These are phyloP conservation scores for Penicillium roqueforti DNA, from an alignment of 495 filamentous ascomycete genomes.

Conservation along the genomic window DNA sequence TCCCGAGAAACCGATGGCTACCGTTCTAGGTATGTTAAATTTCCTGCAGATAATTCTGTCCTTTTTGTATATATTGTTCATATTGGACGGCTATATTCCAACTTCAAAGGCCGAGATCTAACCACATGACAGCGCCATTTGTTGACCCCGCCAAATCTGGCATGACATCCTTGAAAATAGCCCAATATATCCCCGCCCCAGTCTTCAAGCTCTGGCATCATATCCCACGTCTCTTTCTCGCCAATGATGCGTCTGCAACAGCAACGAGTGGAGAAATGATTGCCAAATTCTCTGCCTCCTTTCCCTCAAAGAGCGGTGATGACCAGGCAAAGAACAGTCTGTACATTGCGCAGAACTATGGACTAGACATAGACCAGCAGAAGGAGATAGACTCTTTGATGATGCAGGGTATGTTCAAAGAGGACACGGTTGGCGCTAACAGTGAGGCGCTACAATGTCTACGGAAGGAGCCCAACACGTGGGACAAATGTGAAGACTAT, in stretches of 20 bases:
- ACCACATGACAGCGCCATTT: constrained; percentile 37
- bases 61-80: no score
- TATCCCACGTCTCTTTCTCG: constrained; percentile 32
- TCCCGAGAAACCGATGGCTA: constrained; percentile 31
- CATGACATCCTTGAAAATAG: constrained; percentile 24
- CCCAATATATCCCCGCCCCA: constrained; percentile 24
- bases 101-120: neutral
- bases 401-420: constrained; percentile 21
- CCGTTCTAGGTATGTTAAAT: constrained; percentile 30
- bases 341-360: constrained; percentile 21
- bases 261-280: constrained; percentile 21
- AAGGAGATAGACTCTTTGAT: constrained; percentile 19
- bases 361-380: constrained; percentile 14
- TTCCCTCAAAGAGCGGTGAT: neutral
- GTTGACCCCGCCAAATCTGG: constrained; percentile 40
- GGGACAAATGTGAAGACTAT: constrained; percentile 33
- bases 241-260: constrained; percentile 20
- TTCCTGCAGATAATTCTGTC: neutral
- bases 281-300: constrained; percentile 6
- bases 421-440: constrained; percentile 31
- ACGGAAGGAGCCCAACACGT: constrained; percentile 22
- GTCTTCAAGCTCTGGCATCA: constrained; percentile 33
- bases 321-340: constrained; percentile 14
- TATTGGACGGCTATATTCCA: neutral
- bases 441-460: constrained; percentile 33